Percentiles rank a stretch among this genome's conserved stretches.
Evolutionary conservation across 176 grass and related monocot genomes (phyloP).

Genomic region (Dactylis glomerata): DNA sequence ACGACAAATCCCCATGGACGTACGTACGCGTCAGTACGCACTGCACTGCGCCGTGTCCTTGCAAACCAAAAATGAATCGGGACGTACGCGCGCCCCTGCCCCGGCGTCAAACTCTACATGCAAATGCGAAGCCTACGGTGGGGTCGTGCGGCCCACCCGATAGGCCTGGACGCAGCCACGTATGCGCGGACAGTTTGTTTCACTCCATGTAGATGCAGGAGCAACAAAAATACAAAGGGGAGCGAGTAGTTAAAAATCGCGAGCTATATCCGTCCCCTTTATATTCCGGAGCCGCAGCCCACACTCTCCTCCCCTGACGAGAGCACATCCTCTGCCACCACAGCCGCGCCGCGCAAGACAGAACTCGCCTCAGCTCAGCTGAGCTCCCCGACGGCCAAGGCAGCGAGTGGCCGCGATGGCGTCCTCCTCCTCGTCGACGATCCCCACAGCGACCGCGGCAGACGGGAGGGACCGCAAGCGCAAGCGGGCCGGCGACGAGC

Average conservation of each 20-base stretch:
- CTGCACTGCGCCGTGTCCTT: neutral
- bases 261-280: no score
- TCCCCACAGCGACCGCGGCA: neutral
- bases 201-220: neutral
- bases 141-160: neutral
- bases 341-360: neutral
- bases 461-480: conserved; percentile 29
- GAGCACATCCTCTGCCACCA: neutral
- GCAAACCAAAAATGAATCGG: neutral
- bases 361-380: neutral
- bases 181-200: neutral
- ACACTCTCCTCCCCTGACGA: neutral
- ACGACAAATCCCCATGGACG: neutral
- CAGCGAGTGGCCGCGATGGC: neutral
- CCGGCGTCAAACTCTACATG: neutral
- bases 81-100: neutral
- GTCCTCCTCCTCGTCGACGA: neutral
- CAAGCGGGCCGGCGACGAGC: conserved; percentile 7
- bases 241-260: no score
- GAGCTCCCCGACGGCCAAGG: neutral
- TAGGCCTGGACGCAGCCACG: neutral
- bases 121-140: neutral
- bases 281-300: no score
- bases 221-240: no score
- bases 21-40: neutral